phyloP scores from a whole-genome alignment of 768 basidiomycete species.

The Collybia sp. region DNA sequence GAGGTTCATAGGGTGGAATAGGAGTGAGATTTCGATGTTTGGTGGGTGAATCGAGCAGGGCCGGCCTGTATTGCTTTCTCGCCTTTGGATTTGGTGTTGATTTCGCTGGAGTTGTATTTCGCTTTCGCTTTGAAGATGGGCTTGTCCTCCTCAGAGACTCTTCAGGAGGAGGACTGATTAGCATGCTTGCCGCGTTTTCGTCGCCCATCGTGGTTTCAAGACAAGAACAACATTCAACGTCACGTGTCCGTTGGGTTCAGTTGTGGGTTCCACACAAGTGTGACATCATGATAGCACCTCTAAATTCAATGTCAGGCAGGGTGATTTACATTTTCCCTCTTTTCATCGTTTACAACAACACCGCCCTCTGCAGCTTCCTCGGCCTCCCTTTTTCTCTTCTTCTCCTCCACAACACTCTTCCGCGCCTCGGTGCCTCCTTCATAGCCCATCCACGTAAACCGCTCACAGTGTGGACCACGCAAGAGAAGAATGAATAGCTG shows the following conservation, averaged over 20 bases:
- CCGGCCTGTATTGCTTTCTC: conserved; percentile 39
- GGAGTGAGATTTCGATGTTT: conserved; percentile 46
- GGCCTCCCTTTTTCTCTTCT: conserved; percentile 3
- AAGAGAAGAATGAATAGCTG: conserved; percentile 52
- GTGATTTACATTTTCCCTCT: no score
- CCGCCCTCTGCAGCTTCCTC: not conserved
- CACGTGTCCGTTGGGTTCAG: no score
- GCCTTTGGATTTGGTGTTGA: conserved; percentile 60
- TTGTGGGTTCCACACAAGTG: no score
- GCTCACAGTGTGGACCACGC: conserved; percentile 63
- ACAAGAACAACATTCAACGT: no score
- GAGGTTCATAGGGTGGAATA: conserved; percentile 60
- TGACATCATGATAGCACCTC: no score
- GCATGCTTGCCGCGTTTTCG: conserved; percentile 16
- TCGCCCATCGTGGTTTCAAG: no score
- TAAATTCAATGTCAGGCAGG: no score
- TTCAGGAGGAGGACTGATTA: conserved; percentile 63
- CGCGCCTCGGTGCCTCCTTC: conserved; percentile 48
- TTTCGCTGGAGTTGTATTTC: conserved; percentile 24
- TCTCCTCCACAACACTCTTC: conserved; percentile 28
- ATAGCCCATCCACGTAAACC: conserved; percentile 62
- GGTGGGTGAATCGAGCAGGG: conserved; percentile 22
- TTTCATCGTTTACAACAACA: no score
- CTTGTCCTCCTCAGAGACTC: conserved; percentile 37
- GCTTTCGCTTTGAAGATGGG: conserved; percentile 11